These are phyloP conservation scores for Xanthoconium purpureum DNA, from an alignment of 768 basidiomycete species.

Conservation along the genomic window DNA sequence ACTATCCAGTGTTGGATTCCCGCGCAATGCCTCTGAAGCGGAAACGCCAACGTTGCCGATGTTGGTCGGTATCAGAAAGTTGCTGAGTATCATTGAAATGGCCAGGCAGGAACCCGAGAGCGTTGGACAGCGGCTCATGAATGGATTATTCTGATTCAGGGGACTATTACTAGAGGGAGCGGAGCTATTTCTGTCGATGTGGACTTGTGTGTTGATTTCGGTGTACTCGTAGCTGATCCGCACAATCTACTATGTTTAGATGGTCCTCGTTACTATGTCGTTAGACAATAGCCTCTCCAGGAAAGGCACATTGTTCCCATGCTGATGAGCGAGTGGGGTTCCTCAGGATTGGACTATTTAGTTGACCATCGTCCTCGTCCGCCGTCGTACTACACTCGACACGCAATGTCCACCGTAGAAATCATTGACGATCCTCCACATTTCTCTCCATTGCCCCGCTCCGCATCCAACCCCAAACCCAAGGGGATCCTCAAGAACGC, in stretches of 20 bases:
- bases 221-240: background rate
- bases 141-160: conserved; percentile 47
- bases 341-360: background rate
- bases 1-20: conserved; percentile 73
- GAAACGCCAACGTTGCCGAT: conserved; percentile 47
- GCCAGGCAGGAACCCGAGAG: conserved; percentile 91
- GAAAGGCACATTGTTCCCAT: conserved; percentile 27
- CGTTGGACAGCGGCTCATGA: conserved; percentile 66
- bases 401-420: conserved; percentile 26
- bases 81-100: conserved; percentile 92
- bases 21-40: conserved; percentile 37
- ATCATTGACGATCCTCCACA: conserved; percentile 41
- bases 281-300: background rate
- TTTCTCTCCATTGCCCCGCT: conserved; percentile 54
- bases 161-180: background rate
- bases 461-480: conserved; percentile 67
- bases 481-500: conserved; percentile 91
- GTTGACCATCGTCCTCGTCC: background rate
- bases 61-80: conserved; percentile 90
- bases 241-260: background rate
- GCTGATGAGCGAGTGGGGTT: conserved; percentile 7
- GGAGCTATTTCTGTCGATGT: conserved; percentile 6
- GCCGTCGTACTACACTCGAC: background rate
- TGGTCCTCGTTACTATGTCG: no score
- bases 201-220: conserved; percentile 3